A percentile compares a stretch with the other conserved stretches of the same genome.
Conservation (phyloP, 2,329 filamentous ascomycete genomes). For the Cladophialophora bantiana region DNA sequence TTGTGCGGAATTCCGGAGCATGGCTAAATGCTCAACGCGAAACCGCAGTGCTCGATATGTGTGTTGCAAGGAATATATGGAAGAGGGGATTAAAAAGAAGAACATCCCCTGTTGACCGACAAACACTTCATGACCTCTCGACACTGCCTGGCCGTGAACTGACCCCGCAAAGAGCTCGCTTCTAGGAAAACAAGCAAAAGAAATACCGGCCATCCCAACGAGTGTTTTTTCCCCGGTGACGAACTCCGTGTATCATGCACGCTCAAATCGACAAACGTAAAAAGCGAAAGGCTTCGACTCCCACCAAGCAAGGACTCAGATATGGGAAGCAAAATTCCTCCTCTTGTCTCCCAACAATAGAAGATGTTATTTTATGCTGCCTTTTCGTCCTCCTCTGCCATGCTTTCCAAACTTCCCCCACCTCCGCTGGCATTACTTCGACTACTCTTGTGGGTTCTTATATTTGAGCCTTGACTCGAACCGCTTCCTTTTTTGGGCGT, state of each 20-base stretch:
- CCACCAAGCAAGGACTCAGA: not conserved
- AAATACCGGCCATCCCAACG: constrained; percentile 1
- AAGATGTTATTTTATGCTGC: constrained; percentile 19
- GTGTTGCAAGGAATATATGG: constrained; percentile 14
- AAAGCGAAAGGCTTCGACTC: not conserved
- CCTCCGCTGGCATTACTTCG: constrained; percentile 27
- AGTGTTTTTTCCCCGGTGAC: constrained; percentile 6
- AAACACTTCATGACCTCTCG: constrained; percentile 6
- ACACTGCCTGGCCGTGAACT: not conserved
- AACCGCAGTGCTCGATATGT: constrained; percentile 15
- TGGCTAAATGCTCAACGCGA: constrained; percentile 13
- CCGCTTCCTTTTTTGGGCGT: constrained; percentile 26
- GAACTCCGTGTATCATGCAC: constrained; percentile 25
- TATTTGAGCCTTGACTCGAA: constrained; percentile 11
- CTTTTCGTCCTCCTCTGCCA: constrained; percentile 37
- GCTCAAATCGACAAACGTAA: constrained; percentile 8
- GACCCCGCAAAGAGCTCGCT: constrained; percentile 1
- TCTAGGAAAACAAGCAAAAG: not conserved
- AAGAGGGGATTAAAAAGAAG: not conserved
- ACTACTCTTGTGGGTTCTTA: constrained; percentile 29
- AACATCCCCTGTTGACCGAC: not conserved
- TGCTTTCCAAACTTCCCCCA: constrained; percentile 30
- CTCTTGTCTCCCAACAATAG: constrained; percentile 8
- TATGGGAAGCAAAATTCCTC: not conserved
- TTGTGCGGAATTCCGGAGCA: constrained; percentile 12